Evolutionary conservation across 208 protist species (phyloP).

Genomic region (Trypanosoma theileri): DNA sequence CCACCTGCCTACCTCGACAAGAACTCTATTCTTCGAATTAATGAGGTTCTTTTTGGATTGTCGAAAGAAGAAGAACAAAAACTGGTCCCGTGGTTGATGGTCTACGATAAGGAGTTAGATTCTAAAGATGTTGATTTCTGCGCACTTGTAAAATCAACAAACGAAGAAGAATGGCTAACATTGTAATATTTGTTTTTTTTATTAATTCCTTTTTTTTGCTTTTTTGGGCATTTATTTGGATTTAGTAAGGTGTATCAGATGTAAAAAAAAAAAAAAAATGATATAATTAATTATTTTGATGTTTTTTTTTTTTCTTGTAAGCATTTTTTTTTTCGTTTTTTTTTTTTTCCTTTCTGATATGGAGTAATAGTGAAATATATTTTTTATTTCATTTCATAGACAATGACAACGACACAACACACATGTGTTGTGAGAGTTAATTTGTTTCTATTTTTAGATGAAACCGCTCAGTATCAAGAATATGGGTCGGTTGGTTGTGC

Average conservation of each 20-base stretch:
- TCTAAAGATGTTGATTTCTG: conserved; percentile 71
- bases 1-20: conserved; percentile 74
- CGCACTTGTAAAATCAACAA: conserved; percentile 58
- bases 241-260: background rate
- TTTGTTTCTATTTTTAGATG: conserved; percentile 52
- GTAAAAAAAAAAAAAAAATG: background rate
- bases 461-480: conserved; percentile 47
- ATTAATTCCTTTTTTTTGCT: background rate
- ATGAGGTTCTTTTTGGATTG: conserved; percentile 47
- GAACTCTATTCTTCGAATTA: conserved; percentile 59
- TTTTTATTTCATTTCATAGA: conserved; percentile 13
- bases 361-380: background rate
- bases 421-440: conserved; percentile 50
- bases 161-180: conserved; percentile 80
- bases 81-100: conserved; percentile 56
- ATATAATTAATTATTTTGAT: too few relatives aligned
- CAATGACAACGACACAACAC: conserved; percentile 31
- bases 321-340: conserved; percentile 20
- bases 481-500: conserved; percentile 57
- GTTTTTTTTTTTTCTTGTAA: background rate
- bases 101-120: conserved; percentile 83
- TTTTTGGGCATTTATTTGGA: background rate
- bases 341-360: background rate
- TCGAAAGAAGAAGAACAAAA: conserved; percentile 23
- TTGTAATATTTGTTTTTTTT: conserved; percentile 36